Base-by-base conservation (phyloP, 495 filamentous ascomycete species). In the Tricharina praecox region DNA sequence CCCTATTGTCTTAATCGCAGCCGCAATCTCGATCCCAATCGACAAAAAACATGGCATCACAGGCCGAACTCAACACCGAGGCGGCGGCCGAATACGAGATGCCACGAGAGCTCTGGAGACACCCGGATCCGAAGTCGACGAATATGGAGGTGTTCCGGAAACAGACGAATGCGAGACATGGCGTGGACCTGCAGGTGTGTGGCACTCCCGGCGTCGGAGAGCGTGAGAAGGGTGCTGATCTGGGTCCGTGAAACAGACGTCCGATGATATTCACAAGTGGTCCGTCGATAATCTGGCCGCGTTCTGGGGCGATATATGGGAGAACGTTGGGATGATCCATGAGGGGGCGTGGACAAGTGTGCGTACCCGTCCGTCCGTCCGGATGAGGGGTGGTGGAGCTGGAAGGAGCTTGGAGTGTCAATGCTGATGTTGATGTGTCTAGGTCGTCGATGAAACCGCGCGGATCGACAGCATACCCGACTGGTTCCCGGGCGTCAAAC, bases 401-500 rank as follows among this genome's bases (percentile, higher is more conserved):
- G 7, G 36, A 39, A 24, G n/a, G n/a, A n/a, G n/a, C n/a, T 15
- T 8, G 36, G 36, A 24, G 7, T 7, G 4, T 11, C 19, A 19
- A 24, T 23, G 20, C 13, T 43, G 39, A 43, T 43, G 24, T 24
- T 8, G 24, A 23, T 10, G 5, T 24, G 20, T 7, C 0, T 56
- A 47, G 21, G 77, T 78, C n/a, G 72, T 85, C 16, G 80, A 87
- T 57, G 74, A 82, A 55, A 67, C 59, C 24, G 68, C 68, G 15
- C 72, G 74, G 26, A 81, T 88, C 53, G 77, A 85, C 52, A 67
- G 68, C 20, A 66, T 84, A 4, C 79, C 80, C 3, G 60, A 65
- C 25, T 84, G 78, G 79, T 81, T 80, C 62, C 65, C 72, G n/a
- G 76, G 77, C 39, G 67, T 78, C 25, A 53, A 63, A 11, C 58